Base-by-base conservation (phyloP, 306 rosid genomes). In the Lathyrus tuberosus region DNA sequence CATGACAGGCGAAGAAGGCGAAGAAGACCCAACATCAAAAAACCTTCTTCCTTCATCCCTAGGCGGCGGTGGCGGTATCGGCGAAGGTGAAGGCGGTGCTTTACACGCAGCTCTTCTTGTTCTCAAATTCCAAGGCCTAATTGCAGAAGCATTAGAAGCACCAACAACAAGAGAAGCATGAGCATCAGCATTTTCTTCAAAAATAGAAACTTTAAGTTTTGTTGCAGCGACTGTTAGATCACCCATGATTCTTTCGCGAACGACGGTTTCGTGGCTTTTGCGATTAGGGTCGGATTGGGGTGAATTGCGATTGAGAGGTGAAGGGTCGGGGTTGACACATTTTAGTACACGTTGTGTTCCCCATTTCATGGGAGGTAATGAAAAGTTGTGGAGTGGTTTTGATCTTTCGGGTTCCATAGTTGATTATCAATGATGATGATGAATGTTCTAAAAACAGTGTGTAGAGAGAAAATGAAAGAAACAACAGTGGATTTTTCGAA, bases 291-390 rank as follows among this genome's bases (percentile, higher is more conserved):
- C 35, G 52, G 26, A 68, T 24, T 76, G 70, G 22, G 9, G 68
- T 62, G 61, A 38, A 37, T 42, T 14, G 18, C 31, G 59, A 40
- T 57, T 64, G 5, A 72, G 46, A 43, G 84, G 75, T 51, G 67
- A 75, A 28, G 37, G 85, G 75, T 80, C 73, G 18, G 40, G 11
- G 18, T 60, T 16, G 79, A 81, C 81, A 61, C 84, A 83, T 24
- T 81, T 69, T 62, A 86, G 90, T 63, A 81, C 60, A 53, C 63
- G 64, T 42, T 79, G 86, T n/a, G 76, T 56, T 42, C 87, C 90
- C 90, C 90, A 86, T 81, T 81, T 83, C 71, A 83, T 80, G 47
- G 71, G 67, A n/a, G 90, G 87, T 31, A 86, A 78, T 35, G 87
- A 81, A 84, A 86, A 86, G 83, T 86, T 83, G 58, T 86, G 87